Percentiles rank a stretch among this genome's conserved stretches.
Conservation (phyloP, 2,329 filamentous ascomycete genomes). For the Ophiognomonia clavigignenti-juglandacearum region DNA sequence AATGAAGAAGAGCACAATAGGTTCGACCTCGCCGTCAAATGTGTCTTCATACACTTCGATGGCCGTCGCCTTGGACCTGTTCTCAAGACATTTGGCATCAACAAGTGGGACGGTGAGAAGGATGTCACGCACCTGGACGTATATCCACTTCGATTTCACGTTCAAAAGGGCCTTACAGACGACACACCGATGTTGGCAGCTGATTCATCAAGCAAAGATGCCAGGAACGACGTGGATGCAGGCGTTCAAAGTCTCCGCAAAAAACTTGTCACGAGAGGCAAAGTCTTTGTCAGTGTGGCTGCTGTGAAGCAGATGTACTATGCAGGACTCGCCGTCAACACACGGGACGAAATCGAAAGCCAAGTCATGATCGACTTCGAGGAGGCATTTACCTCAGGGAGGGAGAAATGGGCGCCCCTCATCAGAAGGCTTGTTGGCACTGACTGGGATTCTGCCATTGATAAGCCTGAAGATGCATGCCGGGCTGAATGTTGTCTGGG, state of each 20-base stretch:
- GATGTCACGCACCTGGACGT: constrained; percentile 20
- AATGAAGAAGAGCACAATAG: not conserved
- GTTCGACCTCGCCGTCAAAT: not conserved
- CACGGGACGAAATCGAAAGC: constrained; percentile 23
- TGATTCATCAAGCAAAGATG: not conserved
- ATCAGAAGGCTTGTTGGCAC: not conserved
- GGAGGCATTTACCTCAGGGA: constrained; percentile 16
- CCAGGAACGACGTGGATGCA: not conserved
- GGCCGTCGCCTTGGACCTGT: constrained; percentile 25
- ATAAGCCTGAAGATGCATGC: not conserved
- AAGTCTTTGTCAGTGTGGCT: constrained; percentile 12
- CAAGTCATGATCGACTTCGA: constrained; percentile 25
- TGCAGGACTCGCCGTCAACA: constrained; percentile 17
- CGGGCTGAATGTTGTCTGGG: not conserved
- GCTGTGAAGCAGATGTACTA: constrained; percentile 22
- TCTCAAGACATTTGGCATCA: constrained; percentile 18
- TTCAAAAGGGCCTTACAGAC: not conserved
- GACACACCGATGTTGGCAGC: not conserved
- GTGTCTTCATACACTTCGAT: constrained; percentile 28
- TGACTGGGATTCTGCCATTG: not conserved
- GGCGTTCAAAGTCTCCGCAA: not conserved
- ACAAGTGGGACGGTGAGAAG: constrained; percentile 23
- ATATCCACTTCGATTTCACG: not conserved
- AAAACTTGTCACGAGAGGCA: not conserved
- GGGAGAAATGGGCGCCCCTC: not conserved